A percentile compares a stretch with the other conserved stretches of the same genome.
Evolutionary conservation across 129 eudicot species (phyloP).

Genomic region (Centrapalus pauciflorus): DNA sequence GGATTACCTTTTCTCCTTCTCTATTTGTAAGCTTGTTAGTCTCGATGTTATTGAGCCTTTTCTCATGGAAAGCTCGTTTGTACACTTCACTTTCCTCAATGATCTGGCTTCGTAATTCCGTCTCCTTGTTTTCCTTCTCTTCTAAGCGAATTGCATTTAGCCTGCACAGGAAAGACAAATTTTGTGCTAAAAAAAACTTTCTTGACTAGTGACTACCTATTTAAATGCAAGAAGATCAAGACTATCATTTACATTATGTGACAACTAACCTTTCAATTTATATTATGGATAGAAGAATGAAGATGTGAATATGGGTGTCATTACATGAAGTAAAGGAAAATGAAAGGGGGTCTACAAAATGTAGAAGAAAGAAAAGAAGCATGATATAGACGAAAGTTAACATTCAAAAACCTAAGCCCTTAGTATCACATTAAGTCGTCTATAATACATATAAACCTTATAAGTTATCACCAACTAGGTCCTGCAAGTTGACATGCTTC

Average conservation of each 20-base stretch:
- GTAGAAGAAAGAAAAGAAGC: background rate
- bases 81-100: slow-evolving; percentile 70
- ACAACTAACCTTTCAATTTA: background rate
- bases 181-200: background rate
- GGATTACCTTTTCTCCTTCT: slow-evolving; percentile 72
- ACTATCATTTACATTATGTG: background rate
- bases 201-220: background rate
- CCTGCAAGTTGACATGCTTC: background rate
- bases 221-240: background rate
- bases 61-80: slow-evolving; percentile 62
- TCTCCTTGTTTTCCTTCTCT: slow-evolving; percentile 76
- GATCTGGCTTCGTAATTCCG: slow-evolving; percentile 61
- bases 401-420: background rate
- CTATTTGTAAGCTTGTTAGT: slow-evolving; percentile 64
- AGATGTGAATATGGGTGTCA: background rate
- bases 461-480: background rate
- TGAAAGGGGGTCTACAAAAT: background rate
- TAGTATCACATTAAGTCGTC: background rate
- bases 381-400: background rate
- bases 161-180: slow-evolving; percentile 32
- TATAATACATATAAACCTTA: background rate
- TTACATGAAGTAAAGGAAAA: background rate
- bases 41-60: slow-evolving; percentile 59
- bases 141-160: slow-evolving; percentile 63
- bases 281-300: background rate